A percentile compares a stretch with the other conserved stretches of the same genome.
Evolutionary conservation across 371 early-diverging fungal genomes (phyloP).

Genomic region (Nosema muscidifuracis): DNA sequence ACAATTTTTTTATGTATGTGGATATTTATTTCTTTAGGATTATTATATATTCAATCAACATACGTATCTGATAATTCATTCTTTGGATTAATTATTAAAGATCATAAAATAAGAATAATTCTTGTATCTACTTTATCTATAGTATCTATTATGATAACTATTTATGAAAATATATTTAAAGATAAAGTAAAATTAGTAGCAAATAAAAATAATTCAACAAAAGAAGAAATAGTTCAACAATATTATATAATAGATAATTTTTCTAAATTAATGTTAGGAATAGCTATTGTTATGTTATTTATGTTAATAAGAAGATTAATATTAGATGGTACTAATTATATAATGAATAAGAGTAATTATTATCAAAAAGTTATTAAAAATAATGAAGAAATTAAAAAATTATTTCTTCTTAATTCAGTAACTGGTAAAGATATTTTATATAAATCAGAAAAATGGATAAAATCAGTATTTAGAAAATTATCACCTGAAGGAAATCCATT

Average conservation of each 20-base stretch:
- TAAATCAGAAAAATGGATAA: conserved; percentile 4
- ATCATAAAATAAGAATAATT: too few relatives aligned
- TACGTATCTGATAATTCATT: too few relatives aligned
- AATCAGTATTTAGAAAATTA: conserved; percentile 7
- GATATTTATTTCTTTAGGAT: too few relatives aligned
- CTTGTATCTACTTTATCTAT: too few relatives aligned
- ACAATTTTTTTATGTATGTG: too few relatives aligned
- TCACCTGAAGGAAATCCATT: background rate
- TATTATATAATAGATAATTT: background rate
- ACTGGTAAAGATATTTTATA: background rate
- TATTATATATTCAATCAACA: too few relatives aligned
- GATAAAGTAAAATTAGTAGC: too few relatives aligned
- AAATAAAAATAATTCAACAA: too few relatives aligned
- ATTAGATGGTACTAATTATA: background rate
- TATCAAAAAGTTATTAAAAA: background rate
- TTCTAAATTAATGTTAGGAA: background rate
- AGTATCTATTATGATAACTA: too few relatives aligned
- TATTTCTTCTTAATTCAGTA: background rate
- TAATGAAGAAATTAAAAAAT: background rate
- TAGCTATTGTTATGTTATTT: background rate
- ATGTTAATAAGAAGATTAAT: background rate
- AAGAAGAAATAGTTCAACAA: too few relatives aligned
- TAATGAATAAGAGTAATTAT: background rate
- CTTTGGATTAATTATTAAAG: too few relatives aligned
- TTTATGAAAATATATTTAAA: too few relatives aligned